These are phyloP conservation scores for Verticillium nonalfalfae DNA, from an alignment of 2,329 filamentous ascomycete species.

Conservation along the genomic window DNA sequence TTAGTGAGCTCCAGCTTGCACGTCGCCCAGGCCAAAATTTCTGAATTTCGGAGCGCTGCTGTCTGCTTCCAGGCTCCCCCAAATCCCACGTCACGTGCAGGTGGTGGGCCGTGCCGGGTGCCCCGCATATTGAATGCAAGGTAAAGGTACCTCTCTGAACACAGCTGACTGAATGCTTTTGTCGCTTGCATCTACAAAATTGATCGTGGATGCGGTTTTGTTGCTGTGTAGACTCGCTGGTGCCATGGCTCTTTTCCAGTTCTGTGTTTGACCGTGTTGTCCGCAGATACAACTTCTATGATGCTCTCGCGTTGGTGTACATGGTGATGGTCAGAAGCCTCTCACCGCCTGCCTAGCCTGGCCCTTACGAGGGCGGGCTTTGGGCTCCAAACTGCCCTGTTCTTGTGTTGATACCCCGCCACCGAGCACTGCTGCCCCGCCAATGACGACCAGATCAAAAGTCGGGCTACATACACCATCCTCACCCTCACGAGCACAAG, in stretches of 20 bases:
- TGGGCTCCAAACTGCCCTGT: background rate
- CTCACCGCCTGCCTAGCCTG: background rate
- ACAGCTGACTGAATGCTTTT: no score
- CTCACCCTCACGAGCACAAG: background rate
- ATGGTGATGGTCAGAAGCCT: background rate
- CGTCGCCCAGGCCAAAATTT: conserved; percentile 13
- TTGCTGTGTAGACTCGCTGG: no score
- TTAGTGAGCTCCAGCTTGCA: conserved; percentile 4
- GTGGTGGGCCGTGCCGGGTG: background rate
- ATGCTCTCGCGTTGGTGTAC: background rate
- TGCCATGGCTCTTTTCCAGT: no score
- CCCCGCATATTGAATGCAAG: background rate
- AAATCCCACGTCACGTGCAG: background rate
- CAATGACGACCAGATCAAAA: background rate
- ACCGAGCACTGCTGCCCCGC: background rate
- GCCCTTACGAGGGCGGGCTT: background rate
- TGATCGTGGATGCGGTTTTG: no score
- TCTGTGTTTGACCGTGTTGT: no score
- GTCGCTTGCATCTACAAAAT: no score
- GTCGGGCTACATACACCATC: background rate
- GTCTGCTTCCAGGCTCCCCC: conserved; percentile 6
- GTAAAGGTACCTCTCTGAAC: background rate
- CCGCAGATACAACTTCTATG: background rate
- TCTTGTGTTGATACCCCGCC: background rate
- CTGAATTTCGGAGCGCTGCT: conserved; percentile 13